A percentile compares a stretch with the other conserved stretches of the same genome.
Evolutionary conservation across 352 stramenopile genomes (phyloP).

Genomic region (Globisporangium yorkense): DNA sequence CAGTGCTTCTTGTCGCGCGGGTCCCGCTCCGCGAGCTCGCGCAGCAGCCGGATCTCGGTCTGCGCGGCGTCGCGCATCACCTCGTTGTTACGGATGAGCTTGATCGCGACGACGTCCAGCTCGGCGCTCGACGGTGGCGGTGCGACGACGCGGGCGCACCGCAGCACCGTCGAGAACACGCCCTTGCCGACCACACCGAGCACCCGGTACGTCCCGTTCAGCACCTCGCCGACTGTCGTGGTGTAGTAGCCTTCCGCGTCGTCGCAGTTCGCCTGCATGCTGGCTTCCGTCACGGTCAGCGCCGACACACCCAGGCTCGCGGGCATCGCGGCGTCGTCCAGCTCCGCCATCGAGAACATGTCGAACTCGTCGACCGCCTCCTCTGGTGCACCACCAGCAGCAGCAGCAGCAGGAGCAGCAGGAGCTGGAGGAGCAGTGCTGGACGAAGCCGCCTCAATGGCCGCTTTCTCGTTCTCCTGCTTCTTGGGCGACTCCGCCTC

Average conservation of each 20-base stretch:
- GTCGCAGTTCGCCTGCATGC: slow-evolving; percentile 90
- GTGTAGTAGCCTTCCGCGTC: slow-evolving; percentile 98
- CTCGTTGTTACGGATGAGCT: slow-evolving; percentile 96
- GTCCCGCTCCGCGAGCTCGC: slow-evolving; percentile 63
- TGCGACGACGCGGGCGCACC: slow-evolving; percentile 58
- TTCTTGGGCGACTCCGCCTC: background rate
- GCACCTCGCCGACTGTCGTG: slow-evolving; percentile 90
- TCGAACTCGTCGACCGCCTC: slow-evolving; percentile 70
- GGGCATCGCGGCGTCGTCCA: slow-evolving; percentile 43
- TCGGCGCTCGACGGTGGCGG: slow-evolving; percentile 20
- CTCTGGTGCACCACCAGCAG: slow-evolving; percentile 11
- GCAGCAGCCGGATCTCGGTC: slow-evolving; percentile 79
- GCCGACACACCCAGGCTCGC: slow-evolving; percentile 20
- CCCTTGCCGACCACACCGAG: slow-evolving; percentile 94
- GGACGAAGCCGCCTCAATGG: background rate
- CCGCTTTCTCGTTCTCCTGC: background rate
- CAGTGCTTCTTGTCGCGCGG: slow-evolving; percentile 80
- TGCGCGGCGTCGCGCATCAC: slow-evolving; percentile 96
- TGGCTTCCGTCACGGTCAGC: slow-evolving; percentile 31
- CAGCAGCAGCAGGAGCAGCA: background rate
- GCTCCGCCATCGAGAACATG: slow-evolving; percentile 81
- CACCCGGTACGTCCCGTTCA: slow-evolving; percentile 91
- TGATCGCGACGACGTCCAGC: slow-evolving; percentile 64
- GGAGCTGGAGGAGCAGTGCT: background rate
- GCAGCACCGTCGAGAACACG: slow-evolving; percentile 98